phyloP scores from a whole-genome alignment of 257 asterid species.

The Rhazya stricta region DNA sequence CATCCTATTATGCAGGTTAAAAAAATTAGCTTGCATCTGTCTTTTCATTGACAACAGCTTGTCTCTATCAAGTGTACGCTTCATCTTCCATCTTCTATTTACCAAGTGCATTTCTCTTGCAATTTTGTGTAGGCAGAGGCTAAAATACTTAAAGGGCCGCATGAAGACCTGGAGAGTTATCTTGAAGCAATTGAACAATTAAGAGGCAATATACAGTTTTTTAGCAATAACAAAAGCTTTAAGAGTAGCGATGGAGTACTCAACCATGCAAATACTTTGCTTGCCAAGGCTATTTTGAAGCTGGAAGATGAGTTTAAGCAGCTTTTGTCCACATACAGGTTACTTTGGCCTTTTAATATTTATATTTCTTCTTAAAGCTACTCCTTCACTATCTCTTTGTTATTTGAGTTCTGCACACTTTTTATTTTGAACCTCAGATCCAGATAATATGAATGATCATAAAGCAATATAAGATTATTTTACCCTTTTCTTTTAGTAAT shows the following conservation, averaged over 20 bases:
- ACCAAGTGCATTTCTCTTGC: not conserved
- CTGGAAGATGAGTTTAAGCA: constrained; percentile 94
- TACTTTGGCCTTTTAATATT: constrained; percentile 1
- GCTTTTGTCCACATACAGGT: constrained; percentile 82
- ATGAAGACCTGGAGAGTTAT: constrained; percentile 92
- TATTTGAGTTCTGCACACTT: not conserved
- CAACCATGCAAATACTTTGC: constrained; percentile 73
- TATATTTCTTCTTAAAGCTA: not conserved
- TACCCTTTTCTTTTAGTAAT: not conserved
- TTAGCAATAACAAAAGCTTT: constrained; percentile 86
- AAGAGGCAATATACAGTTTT: constrained; percentile 72
- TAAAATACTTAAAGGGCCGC: constrained; percentile 95
- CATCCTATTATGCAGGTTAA: not conserved
- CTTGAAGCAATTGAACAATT: constrained; percentile 92
- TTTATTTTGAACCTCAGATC: not conserved
- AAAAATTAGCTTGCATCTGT: no score
- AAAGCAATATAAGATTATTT: not conserved
- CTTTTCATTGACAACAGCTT: not conserved
- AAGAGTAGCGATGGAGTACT: constrained; percentile 98
- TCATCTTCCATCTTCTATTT: not conserved
- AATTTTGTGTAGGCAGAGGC: constrained; percentile 70
- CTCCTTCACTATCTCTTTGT: not conserved
- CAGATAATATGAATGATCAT: not conserved
- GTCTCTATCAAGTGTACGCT: not conserved
- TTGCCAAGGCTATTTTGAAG: constrained; percentile 90